Base-by-base conservation (phyloP, 1,284 basidiomycete species). In the Neolentinus lepideus region DNA sequence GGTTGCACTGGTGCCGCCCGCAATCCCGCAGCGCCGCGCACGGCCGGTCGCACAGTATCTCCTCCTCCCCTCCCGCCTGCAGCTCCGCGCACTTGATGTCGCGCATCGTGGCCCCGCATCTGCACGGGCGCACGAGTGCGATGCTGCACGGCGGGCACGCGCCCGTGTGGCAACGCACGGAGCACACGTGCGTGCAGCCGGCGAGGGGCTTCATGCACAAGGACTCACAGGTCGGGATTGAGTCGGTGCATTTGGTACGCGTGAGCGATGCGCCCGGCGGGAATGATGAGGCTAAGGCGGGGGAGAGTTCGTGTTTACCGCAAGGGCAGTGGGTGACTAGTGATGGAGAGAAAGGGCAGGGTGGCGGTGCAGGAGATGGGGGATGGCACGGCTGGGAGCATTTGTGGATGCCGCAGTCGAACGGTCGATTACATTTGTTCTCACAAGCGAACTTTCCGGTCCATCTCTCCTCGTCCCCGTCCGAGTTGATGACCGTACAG, bases 1-100 rank as follows among this genome's bases (percentile, higher is more conserved):
- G 79, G 19, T 79, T 77, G 64, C 94, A 97, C 61, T 88, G 84
- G 66, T 97, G 94, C 33, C 83, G 75, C 0, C 92, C 92, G 65
- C 92, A 95, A 38, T 79, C 76, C 31, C 90, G 81, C 10, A 92
- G 72, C 0, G 85, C 87, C 25, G 74, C 72, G 66, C 94, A 97
- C 1, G 85, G 80, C 26, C 82, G 78, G 54, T 92, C 85, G 66
- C 94, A 97, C 0, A 88, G 69, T 52, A 94, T 79, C 55, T 91
- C 88, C 9, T 63, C 55, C 54, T 72, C 67, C 58, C n/a, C n/a
- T n/a, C 73, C 67, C 33, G 64, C 62, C 62, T 70, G 63, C 60
- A 73, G 62, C 63, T 81, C 66, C 57, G 67, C 75, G 67, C 82
- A 92, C 1, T 64, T 63, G 2, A 86, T 64, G 24, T 71, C 69